Evolutionary conservation across 176 grass and related monocot species (phyloP).

Genomic region (Guadua angustifolia): DNA sequence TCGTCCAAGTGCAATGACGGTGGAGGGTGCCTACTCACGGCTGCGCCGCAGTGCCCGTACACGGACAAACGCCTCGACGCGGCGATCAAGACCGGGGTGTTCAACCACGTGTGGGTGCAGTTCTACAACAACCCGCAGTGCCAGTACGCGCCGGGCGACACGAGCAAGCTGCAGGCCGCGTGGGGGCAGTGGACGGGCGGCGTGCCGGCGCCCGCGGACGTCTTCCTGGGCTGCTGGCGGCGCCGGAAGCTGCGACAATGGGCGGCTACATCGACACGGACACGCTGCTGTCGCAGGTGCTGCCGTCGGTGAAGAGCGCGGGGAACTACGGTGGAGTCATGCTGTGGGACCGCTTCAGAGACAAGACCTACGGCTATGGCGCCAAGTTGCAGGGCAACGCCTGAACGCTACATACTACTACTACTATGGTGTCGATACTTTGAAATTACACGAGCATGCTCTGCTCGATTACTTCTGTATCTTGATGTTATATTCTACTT

Average conservation of each 20-base stretch:
- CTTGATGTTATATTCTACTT: not conserved
- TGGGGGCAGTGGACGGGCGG: no score
- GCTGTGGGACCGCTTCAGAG: conserved; percentile 24
- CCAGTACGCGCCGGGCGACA: no score
- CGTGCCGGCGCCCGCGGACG: not conserved
- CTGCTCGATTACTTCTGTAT: not conserved
- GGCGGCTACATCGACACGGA: not conserved
- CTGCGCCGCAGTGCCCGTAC: no score
- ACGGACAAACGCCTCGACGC: no score
- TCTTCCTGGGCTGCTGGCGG: not conserved
- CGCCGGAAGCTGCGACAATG: not conserved
- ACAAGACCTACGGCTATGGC: not conserved
- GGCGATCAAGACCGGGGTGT: not conserved
- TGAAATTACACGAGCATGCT: not conserved
- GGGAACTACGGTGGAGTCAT: conserved; percentile 40
- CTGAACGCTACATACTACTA: not conserved
- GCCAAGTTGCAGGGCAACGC: not conserved
- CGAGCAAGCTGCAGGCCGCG: no score
- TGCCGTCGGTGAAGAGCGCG: not conserved
- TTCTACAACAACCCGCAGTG: conserved; percentile 58
- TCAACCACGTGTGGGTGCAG: conserved; percentile 64
- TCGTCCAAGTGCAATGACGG: no score
- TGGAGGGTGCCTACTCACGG: no score
- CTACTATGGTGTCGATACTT: not conserved
- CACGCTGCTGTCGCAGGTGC: not conserved